Percentiles rank a stretch among this genome's conserved stretches.
Conservation (phyloP, 129 eudicot genomes). For the Lonicera japonica region DNA sequence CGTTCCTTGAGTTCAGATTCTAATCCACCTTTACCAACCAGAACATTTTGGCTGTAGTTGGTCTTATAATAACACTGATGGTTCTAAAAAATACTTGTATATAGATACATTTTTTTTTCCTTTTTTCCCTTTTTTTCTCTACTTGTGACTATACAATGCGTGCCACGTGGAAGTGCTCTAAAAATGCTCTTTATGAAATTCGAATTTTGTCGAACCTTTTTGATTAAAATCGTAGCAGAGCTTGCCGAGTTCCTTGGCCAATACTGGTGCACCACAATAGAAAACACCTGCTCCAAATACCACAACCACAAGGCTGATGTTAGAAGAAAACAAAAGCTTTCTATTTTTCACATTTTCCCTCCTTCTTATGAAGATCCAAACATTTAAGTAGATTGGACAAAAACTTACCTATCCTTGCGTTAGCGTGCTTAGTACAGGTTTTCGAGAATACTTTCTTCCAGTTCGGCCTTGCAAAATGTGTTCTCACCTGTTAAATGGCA, state of each 20-base stretch:
- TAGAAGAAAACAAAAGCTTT: not conserved
- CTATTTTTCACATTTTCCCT: no score
- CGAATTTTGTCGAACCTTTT: constrained; percentile 85
- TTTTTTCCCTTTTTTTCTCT: not conserved
- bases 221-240: constrained; percentile 78
- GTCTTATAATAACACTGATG: not conserved
- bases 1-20: not conserved
- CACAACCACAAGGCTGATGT: not conserved
- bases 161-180: constrained; percentile 17
- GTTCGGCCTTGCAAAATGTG: constrained; percentile 96
- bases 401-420: constrained; percentile 85
- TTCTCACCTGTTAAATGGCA: constrained; percentile 49
- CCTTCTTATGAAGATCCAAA: no score
- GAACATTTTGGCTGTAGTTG: constrained; percentile 12
- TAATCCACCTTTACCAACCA: not conserved
- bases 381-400: not conserved
- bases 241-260: constrained; percentile 73
- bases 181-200: constrained; percentile 92
- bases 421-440: constrained; percentile 69
- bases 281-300: constrained; percentile 66
- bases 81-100: not conserved
- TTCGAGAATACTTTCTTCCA: constrained; percentile 90
- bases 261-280: constrained; percentile 89
- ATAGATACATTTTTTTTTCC: constrained; percentile 1
- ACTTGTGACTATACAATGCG: not conserved